Base-by-base conservation (phyloP, 2,329 filamentous ascomycete species). In the Fusarium udum region DNA sequence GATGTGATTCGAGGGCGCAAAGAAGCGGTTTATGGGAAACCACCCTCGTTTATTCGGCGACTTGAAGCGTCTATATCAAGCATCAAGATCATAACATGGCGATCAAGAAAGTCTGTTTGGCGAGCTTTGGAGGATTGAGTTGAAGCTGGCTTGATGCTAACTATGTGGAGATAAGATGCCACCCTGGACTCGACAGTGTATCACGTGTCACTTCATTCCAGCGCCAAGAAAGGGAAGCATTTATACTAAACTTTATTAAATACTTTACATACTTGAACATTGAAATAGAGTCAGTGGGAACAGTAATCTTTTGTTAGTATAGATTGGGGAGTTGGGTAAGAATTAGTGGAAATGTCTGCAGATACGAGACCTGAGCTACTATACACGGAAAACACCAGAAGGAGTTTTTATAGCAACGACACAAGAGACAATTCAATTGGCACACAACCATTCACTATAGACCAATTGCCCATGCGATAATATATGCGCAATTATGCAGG, bases 81-180 rank as follows among this genome's bases (percentile, higher is more conserved):
- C 32, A 64, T 67, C 53, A 72, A 64, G 37, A 42, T 74, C 65
- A 66, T 63, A 59, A 67, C 75, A 78, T 76, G 61, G 55, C 73
- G 61, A 63, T 72, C 31, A 57, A 62, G 43, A 55, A 57, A 56
- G 36, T 36, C 2, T 28, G 20, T 16, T 31, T 31, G 18, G 42
- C 58, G 39, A 53, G n/a, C 51, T 24, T 4, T 39, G 13, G 20
- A 39, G 51, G n/a, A 45, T 40, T 52, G 52, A 67, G 64, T 36
- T 36, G 40, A 66, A 46, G 64, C 57, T 55, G 32, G 56, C 37
- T 16, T n/a, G 45, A 55, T 39, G 24, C 24, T 16, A 46, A 22
- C 22, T 22, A 31, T 72, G 74, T 76, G 75, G 74, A 77, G 74
- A 75, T 77, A 72, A 72, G 67, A 75, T 76, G 74, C 74, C 73